A percentile compares a stretch with the other conserved stretches of the same genome.
These are phyloP conservation scores for Artemisia argyi DNA, from an alignment of 129 eudicot genomes.

Conservation along the genomic window DNA sequence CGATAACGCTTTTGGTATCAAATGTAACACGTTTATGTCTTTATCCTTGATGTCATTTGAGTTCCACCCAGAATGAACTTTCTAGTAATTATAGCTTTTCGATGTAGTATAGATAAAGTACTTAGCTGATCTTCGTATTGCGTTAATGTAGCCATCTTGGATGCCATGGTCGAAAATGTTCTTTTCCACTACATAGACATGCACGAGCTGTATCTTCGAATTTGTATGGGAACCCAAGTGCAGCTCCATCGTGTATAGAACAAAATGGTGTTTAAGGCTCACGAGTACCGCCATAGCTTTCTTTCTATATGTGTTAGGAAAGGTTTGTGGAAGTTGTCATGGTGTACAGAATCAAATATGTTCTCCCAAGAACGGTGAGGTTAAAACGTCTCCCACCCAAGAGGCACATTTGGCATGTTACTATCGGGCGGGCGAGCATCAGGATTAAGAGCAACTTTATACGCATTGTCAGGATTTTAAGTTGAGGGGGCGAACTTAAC, in stretches of 20 bases:
- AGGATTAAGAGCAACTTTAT: too few species aligned
- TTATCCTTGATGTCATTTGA: constrained; percentile 52
- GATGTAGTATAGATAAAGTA: too few species aligned
- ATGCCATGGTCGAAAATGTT: constrained; percentile 71
- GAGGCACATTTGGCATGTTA: too few species aligned
- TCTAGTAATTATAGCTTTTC: constrained; percentile 61
- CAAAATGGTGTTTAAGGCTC: constrained; percentile 73
- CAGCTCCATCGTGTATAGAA: constrained; percentile 79
- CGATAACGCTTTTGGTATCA: constrained; percentile 67
- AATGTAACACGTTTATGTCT: constrained; percentile 58
- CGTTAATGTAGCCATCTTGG: constrained; percentile 71
- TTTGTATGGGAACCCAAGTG: constrained; percentile 61
- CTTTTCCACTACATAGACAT: constrained; percentile 74
- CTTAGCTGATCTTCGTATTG: constrained; percentile 72
- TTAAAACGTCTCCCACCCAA: too few species aligned
- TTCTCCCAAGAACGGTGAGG: too few species aligned
- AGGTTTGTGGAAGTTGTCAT: constrained; percentile 78
- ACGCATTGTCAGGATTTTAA: too few species aligned
- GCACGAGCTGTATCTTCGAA: constrained; percentile 77
- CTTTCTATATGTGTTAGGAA: constrained; percentile 5
- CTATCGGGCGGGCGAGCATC: too few species aligned
- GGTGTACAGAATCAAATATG: constrained; percentile 52
- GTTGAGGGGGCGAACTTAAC: too few species aligned
- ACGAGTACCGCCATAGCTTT: neutral
- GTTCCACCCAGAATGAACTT: constrained; percentile 69